Base-by-base conservation (phyloP, 345 rosid species). In the Brassica incana region DNA sequence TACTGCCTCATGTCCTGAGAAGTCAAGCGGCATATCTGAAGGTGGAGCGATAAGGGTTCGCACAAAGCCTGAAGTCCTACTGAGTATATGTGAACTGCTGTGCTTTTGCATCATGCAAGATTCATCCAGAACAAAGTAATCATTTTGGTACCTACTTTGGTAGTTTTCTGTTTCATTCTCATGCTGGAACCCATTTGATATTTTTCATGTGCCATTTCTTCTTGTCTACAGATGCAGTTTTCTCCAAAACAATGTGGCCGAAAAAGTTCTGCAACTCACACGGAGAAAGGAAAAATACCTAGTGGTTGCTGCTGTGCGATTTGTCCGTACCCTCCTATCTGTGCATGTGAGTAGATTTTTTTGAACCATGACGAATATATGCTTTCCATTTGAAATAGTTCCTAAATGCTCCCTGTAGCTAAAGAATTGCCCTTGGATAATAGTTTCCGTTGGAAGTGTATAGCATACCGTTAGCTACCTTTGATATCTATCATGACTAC, bases 81-180 rank as follows among this genome's bases (percentile, higher is more conserved):
- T 88, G 69, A 93, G 84, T 87, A 89, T 95, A 77, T 93, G 99
- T 83, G 99, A 95, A 75, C 77, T 95, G 85, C 83, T 95, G 23
- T 95, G 99, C 86, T 93, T 95, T 80, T 93, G 99, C 72, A 93
- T 91, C 69, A 54, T 89, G 78, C 98, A 95, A 88, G 98, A 93
- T 85, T 92, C 97, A 65, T 88, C 88, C 72, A 87, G 97, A 85
- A 93, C 92, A 83, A 95, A 91, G 98, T 95, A 92, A 87, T 63
- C 11, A 27, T 56, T 52, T 48, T 56, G 76, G 66, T 77, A 4
- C 76, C 58, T 77, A 4, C 72, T 65, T 56, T 32, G 43, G 48
- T 75, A 29, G 11, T 40, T 40, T 16, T 65, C 60, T 76, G 72
- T 23, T 75, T 43, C n/a, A 58, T 10, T 59, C 59, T 80, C 52